Conservation (phyloP, 2,329 filamentous ascomycete genomes). For the Calonectria ilicicola region DNA sequence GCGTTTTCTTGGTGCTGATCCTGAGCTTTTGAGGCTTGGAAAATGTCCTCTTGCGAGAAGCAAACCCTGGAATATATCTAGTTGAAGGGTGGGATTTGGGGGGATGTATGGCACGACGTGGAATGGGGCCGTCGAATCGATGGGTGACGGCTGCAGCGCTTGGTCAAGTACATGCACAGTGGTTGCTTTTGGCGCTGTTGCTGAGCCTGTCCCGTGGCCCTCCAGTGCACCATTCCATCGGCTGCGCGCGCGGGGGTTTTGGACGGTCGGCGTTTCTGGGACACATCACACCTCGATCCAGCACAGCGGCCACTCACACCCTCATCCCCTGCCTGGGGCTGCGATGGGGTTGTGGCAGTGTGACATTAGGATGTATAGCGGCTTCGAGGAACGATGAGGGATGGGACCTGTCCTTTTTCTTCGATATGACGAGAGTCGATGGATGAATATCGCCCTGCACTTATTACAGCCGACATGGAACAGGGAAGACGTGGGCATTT, state of each 20-base stretch:
- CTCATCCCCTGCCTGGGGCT: constrained; percentile 26
- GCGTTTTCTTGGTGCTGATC: constrained; percentile 19
- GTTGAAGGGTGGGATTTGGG: constrained; percentile 9
- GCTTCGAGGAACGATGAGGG: constrained; percentile 6
- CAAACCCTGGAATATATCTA: constrained; percentile 1
- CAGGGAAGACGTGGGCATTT: constrained; percentile 5
- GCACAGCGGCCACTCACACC: constrained; percentile 32
- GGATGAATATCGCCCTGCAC: constrained; percentile 13
- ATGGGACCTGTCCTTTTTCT: not conserved
- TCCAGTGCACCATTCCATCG: constrained; percentile 28
- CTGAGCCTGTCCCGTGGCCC: constrained; percentile 30
- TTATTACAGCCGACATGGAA: constrained; percentile 15
- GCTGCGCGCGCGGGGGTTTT: constrained; percentile 27
- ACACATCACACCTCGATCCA: constrained; percentile 42
- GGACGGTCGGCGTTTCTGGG: constrained; percentile 29
- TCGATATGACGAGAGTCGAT: constrained; percentile 1
- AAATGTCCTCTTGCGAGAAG: constrained; percentile 3
- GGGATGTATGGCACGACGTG: constrained; percentile 7
- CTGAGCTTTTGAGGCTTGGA: constrained; percentile 15
- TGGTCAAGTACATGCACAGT: constrained; percentile 27
- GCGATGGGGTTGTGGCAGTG: constrained; percentile 26
- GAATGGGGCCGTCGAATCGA: constrained; percentile 17
- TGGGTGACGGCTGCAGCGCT: constrained; percentile 30
- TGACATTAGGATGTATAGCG: constrained; percentile 27
- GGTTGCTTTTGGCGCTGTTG: constrained; percentile 31